A percentile compares a stretch with the other conserved stretches of the same genome.
Evolutionary conservation across 139 green algal genomes (phyloP).

Genomic region (Chlamydomonas sp.): DNA sequence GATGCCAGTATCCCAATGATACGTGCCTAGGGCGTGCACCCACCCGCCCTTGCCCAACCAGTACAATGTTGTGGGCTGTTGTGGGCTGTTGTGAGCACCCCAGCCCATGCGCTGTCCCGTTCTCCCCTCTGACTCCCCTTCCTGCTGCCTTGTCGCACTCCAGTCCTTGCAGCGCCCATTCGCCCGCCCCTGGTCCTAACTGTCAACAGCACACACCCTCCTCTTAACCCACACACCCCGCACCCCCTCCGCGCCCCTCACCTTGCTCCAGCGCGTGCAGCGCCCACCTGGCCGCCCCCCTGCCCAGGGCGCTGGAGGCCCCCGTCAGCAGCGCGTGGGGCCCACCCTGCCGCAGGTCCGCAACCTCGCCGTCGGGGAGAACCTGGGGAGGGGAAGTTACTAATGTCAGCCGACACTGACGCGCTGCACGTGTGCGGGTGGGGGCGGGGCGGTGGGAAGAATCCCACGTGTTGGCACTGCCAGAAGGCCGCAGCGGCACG

Average conservation of each 20-base stretch:
- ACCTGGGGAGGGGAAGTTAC: background rate
- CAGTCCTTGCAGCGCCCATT: too few relatives aligned
- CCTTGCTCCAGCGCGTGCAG: conserved; percentile 13
- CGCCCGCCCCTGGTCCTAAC: too few relatives aligned
- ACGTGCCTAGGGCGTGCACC: too few relatives aligned
- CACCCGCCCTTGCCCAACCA: too few relatives aligned
- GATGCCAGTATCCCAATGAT: too few relatives aligned
- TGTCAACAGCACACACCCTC: background rate
- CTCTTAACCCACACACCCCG: background rate
- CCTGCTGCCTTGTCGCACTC: too few relatives aligned
- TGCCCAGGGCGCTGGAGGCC: background rate
- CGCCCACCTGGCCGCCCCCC: background rate
- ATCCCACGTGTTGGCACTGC: background rate
- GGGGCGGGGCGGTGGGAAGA: background rate
- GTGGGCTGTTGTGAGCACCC: too few relatives aligned
- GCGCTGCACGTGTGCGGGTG: background rate
- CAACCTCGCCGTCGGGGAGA: conserved; percentile 32
- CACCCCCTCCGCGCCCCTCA: background rate
- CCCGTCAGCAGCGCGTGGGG: conserved; percentile 23
- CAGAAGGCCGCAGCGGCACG: background rate
- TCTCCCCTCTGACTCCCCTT: too few relatives aligned
- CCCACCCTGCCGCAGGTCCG: conserved; percentile 33
- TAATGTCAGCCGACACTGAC: background rate
- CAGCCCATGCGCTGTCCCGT: too few relatives aligned
- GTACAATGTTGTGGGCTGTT: too few relatives aligned